phyloP scores from a whole-genome alignment of 345 rosid species.

The Salix arbutifolia region DNA sequence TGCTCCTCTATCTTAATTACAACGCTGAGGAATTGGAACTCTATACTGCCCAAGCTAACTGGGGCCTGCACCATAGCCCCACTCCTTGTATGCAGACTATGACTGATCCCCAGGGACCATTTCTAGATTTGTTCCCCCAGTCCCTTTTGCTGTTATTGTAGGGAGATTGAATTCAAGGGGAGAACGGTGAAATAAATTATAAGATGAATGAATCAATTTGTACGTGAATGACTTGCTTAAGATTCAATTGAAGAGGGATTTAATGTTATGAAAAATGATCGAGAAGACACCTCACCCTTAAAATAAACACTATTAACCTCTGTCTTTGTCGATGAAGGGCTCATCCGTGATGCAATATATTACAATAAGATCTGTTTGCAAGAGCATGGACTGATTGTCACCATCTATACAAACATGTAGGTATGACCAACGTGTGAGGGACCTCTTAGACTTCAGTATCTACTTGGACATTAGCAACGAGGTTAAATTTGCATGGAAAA shows the following conservation, averaged over 20 bases:
- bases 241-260: background rate
- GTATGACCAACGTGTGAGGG: slow-evolving; percentile 86
- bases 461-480: slow-evolving; percentile 97
- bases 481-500: slow-evolving; percentile 98
- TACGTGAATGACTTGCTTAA: background rate
- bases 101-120: background rate
- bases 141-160: too few relatives aligned
- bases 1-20: background rate
- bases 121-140: too few relatives aligned
- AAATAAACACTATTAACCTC: background rate
- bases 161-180: too few relatives aligned
- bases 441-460: slow-evolving; percentile 84
- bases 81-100: background rate
- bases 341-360: background rate
- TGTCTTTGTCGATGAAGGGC: background rate
- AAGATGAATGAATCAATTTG: background rate
- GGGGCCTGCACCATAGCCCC: background rate
- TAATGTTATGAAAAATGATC: background rate
- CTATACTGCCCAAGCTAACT: background rate
- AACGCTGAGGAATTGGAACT: background rate
- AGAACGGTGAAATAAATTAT: background rate
- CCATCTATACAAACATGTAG: slow-evolving; percentile 25
- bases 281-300: background rate
- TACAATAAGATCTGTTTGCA: background rate
- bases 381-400: background rate